A percentile compares a stretch with the other conserved stretches of the same genome.
phyloP scores from a whole-genome alignment of 495 filamentous ascomycete species.

The Trichoderma virens region DNA sequence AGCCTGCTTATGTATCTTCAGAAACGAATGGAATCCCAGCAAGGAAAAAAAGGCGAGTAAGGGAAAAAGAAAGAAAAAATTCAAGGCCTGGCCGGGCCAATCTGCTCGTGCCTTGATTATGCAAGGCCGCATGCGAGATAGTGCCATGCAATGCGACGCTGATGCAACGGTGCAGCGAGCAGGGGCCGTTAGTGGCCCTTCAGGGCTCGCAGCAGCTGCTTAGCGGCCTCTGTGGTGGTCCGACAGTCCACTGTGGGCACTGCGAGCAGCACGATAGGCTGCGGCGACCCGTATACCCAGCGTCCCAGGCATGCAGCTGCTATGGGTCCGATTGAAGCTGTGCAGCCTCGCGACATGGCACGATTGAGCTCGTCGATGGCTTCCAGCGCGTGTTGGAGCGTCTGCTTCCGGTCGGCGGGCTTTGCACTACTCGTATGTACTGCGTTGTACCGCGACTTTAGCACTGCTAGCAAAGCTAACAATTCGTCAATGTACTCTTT shows the following conservation, averaged over 20 bases:
- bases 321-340: not conserved
- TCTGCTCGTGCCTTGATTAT: slow-evolving; percentile 8
- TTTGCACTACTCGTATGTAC: too few relatives aligned
- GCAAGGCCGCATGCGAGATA: slow-evolving; percentile 6
- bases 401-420: not conserved
- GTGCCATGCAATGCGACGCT: slow-evolving; percentile 4
- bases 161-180: slow-evolving; percentile 5
- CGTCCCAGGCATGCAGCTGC: not conserved
- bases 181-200: not conserved
- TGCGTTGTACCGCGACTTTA: too few relatives aligned
- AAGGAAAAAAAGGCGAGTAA: not conserved
- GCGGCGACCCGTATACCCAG: too few relatives aligned
- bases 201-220: not conserved
- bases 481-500: too few relatives aligned
- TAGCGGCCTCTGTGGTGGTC: not conserved
- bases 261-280: not conserved
- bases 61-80: not conserved
- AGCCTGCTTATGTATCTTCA: not conserved
- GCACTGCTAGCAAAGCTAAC: too few relatives aligned
- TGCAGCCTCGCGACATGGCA: slow-evolving; percentile 7
- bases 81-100: not conserved
- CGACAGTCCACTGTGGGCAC: slow-evolving; percentile 3
- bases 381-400: not conserved
- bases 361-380: not conserved
- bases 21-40: not conserved